These are phyloP conservation scores for Saturnispora silvae DNA, from an alignment of 805 yeast species.

Conservation along the genomic window DNA sequence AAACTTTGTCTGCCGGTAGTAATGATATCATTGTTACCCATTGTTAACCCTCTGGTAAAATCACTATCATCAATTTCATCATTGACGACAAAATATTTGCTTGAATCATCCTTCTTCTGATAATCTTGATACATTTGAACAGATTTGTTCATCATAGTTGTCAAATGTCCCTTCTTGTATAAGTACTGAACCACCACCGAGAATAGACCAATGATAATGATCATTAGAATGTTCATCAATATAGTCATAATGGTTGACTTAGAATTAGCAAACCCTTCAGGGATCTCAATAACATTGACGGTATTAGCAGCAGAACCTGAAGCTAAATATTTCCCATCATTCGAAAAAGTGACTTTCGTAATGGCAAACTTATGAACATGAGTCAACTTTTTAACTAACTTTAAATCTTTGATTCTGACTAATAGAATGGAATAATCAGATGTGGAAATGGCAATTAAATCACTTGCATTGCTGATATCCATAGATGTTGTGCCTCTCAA, in stretches of 20 bases:
- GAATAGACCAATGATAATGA: constrained; percentile 17
- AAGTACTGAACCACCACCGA: constrained; percentile 22
- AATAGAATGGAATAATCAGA: constrained; percentile 59
- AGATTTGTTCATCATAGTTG: constrained; percentile 15
- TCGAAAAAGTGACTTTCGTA: constrained; percentile 61
- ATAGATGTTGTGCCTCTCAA: constrained; percentile 48
- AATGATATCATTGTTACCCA: constrained; percentile 9
- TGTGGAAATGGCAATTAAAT: constrained; percentile 46
- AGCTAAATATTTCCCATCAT: constrained; percentile 55
- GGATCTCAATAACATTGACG: constrained; percentile 51
- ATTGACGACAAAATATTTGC: constrained; percentile 26
- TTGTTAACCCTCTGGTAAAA: neutral
- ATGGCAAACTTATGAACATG: constrained; percentile 72
- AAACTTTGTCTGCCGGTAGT: too few species aligned
- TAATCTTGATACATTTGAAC: constrained; percentile 15
- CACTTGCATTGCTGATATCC: constrained; percentile 29
- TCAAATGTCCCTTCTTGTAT: constrained; percentile 22
- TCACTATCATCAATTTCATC: constrained; percentile 17
- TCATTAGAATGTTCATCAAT: constrained; percentile 19
- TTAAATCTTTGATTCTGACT: constrained; percentile 41
- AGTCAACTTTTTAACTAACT: constrained; percentile 37
- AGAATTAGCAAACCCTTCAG: constrained; percentile 36
- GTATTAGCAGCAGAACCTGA: constrained; percentile 72
- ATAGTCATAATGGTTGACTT: constrained; percentile 25
- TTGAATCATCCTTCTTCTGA: constrained; percentile 23